Percentiles rank a stretch among this genome's conserved stretches.
These are phyloP conservation scores for Debaryomyces udenii DNA, from an alignment of 1,139 yeast species.

Conservation along the genomic window DNA sequence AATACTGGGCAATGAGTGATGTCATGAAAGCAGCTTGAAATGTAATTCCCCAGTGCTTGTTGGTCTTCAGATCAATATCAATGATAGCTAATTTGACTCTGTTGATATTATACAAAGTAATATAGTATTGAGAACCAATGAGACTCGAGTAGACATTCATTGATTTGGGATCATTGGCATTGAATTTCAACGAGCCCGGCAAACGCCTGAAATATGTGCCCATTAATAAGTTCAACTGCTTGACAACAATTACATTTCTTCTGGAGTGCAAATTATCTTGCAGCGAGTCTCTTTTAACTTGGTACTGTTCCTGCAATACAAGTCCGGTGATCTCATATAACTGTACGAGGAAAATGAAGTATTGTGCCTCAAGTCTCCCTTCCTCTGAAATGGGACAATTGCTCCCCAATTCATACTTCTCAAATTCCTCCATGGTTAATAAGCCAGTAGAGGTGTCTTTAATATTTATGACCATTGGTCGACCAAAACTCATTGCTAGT, in stretches of 20 bases:
- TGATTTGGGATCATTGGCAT: slow-evolving; percentile 11
- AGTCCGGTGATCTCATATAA: slow-evolving; percentile 17
- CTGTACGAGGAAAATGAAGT: slow-evolving; percentile 12
- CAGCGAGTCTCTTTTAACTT: background rate
- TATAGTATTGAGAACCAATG: slow-evolving; percentile 17
- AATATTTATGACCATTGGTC: slow-evolving; percentile 14
- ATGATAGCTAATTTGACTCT: slow-evolving; percentile 14
- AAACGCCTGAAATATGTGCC: slow-evolving; percentile 13
- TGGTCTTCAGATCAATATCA: slow-evolving; percentile 1
- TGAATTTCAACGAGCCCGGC: slow-evolving; percentile 14
- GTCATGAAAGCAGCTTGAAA: slow-evolving; percentile 17
- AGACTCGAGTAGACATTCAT: slow-evolving; percentile 14
- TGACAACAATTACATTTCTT: slow-evolving; percentile 14
- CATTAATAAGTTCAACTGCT: slow-evolving; percentile 18
- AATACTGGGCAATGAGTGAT: slow-evolving; percentile 14
- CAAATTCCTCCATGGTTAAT: slow-evolving; percentile 12
- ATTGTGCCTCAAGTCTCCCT: slow-evolving; percentile 13
- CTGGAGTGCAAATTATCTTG: slow-evolving; percentile 3
- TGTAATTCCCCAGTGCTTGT: slow-evolving; percentile 16
- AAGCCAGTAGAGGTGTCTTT: slow-evolving; percentile 1
- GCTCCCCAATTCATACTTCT: slow-evolving; percentile 14
- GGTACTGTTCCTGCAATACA: slow-evolving; percentile 15
- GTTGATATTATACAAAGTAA: slow-evolving; percentile 18
- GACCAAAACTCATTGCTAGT: slow-evolving; percentile 17
- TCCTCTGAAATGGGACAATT: slow-evolving; percentile 10